These are phyloP conservation scores for Thermothielavioides terrestris DNA, from an alignment of 495 filamentous ascomycete genomes.

Conservation along the genomic window DNA sequence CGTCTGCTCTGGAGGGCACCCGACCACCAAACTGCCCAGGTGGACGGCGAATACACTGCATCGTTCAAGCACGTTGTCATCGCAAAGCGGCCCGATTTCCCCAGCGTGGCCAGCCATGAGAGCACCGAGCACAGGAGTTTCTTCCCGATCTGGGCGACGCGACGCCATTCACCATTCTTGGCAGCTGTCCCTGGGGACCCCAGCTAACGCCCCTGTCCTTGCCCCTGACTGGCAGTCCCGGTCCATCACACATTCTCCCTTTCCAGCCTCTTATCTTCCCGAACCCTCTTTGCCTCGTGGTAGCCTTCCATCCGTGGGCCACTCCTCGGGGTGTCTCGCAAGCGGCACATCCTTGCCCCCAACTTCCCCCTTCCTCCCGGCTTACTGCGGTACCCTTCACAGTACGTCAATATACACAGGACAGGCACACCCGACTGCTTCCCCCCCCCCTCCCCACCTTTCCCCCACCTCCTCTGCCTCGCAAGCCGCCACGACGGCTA, in stretches of 20 bases:
- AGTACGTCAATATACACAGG: too few species aligned
- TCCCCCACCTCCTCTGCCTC: background rate
- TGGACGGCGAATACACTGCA: background rate
- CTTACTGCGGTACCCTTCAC: too few species aligned
- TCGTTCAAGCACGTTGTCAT: too few species aligned
- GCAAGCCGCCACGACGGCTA: background rate
- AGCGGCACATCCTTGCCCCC: background rate
- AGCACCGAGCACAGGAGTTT: background rate
- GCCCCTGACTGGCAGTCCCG: constrained; percentile 24
- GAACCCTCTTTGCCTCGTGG: constrained; percentile 34
- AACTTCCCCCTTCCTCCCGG: constrained; percentile 3
- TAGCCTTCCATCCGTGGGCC: constrained; percentile 20
- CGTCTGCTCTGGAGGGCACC: too few species aligned
- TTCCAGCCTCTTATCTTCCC: constrained; percentile 27
- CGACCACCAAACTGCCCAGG: too few species aligned
- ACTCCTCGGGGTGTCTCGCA: constrained; percentile 1
- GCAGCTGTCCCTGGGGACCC: constrained; percentile 11
- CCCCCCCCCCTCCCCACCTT: background rate
- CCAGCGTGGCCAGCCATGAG: constrained; percentile 1
- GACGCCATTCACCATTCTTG: constrained; percentile 21
- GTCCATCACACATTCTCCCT: constrained; percentile 17
- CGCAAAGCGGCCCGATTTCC: constrained; percentile 7
- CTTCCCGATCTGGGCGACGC: constrained; percentile 19
- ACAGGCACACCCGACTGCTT: constrained; percentile 6
- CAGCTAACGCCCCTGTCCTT: constrained; percentile 20